Evolutionary conservation across 352 stramenopile species (phyloP), one percentile per base, ranked within the genome.

Genomic region (Phytophthora agathidicida): DNA sequence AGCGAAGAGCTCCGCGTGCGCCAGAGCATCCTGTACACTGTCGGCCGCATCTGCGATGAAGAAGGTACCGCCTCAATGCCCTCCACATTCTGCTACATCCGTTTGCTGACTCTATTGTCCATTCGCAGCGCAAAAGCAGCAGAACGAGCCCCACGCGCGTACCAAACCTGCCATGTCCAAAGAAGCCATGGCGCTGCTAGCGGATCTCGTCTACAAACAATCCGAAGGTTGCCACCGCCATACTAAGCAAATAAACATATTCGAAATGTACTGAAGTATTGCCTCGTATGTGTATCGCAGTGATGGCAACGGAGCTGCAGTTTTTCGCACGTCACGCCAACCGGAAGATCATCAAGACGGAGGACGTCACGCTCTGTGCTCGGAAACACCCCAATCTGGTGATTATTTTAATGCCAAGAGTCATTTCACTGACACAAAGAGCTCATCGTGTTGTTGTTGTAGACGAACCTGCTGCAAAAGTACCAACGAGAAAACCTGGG

Each of bases 251-350:
- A 4, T 13, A 41, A 23, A 32, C 19, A 3, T 16, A 6, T 31
- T 33, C 5, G 8, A 36, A 17, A 31, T 31, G 7, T 23, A 16
- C n/a, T 47, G 16, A 41, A 16, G 6, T 31, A 5, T 32, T 33
- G 23, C 37, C 5, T 33, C 23, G 23, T 35, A 26, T n/a, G 20
- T 30, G 26, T 11, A 38, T 46, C 47, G 14, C 38, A 92, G 83
- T 92, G 46, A 72, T 90, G 59, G 83, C 83, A 19, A 86, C 72
- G 13, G 83, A 92, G 54, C 56, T 92, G 52, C 83, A 92, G 58
- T 83, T 88, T 39, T 92, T 92, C 49, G 80, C 83, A 11, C 66
- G 73, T 37, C 83, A 92, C 48, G 80, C 76, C 10, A 88, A 83
- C 30, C 76, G 77, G 26, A 90, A 89, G 52, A 72, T 86, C 24